Evolutionary conservation across 495 filamentous ascomycete genomes (phyloP), one percentile per base, ranked within the genome.

Genomic region (Thozetella sp.): DNA sequence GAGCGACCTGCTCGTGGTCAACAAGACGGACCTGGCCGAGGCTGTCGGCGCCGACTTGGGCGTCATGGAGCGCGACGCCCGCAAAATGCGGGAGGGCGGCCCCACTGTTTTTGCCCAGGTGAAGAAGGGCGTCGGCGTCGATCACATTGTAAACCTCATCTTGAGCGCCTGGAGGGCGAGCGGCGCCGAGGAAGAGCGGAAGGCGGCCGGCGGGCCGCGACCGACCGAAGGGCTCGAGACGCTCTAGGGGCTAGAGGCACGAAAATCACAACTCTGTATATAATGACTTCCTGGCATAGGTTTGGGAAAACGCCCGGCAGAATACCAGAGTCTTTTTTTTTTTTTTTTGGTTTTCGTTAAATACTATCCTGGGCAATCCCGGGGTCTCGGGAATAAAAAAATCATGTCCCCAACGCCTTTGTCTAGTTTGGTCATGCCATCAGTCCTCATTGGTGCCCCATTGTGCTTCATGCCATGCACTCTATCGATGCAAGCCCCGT

Each of bases 91-190:
- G 22, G 95, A 98, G 72, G 95, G 93, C 10, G 95, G 95, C 0
- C 95, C 95, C 25, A 97, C 93, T n/a, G 88, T 99, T 25, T 98
- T 98, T 71, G 95, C 94, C 23, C 89, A 94, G 79, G 95, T 99
- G 0, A 98, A 97, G 88, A 86, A 96, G 75, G 91, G 89, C 15
- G 88, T 89, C 62, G 90, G 86, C 1, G 83, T 98, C 12, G 82
- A 92, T 51, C 84, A 91, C 75, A 97, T 99, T 71, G 87, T 97
- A 17, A 86, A 89, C 26, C 76, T 98, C 78, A 90, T 99, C 54
- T 46, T 96, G 62, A 96, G 92, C 71, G 93, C 95, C 27, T 99
- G 94, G 94, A 94, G 85, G 80, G 86, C 83, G 10, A 92, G 88
- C 67, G 93, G 94, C 26, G 93, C 93, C 23, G 83, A 83, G 74